These are phyloP conservation scores for Forsythia viridissima DNA, from an alignment of 257 asterid genomes.

Conservation along the genomic window DNA sequence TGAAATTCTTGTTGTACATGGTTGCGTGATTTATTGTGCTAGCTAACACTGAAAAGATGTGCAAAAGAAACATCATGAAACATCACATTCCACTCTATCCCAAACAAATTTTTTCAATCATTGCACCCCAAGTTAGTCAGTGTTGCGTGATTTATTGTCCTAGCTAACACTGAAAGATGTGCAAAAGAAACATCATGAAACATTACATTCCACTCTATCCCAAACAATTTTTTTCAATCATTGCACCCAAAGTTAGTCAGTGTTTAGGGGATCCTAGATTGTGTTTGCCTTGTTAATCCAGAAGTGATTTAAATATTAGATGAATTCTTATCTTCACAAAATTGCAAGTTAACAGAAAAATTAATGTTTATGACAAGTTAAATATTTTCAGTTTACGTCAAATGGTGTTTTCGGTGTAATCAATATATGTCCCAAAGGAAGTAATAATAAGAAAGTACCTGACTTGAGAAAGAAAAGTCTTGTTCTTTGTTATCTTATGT, in stretches of 20 bases:
- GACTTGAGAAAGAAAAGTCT: background rate
- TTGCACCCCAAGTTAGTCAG: background rate
- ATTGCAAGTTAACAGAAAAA: background rate
- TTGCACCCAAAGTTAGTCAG: background rate
- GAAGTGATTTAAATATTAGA: background rate
- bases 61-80: conserved; percentile 3
- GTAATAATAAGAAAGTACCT: background rate
- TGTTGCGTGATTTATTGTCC: background rate
- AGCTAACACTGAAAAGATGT: background rate
- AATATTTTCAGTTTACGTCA: background rate
- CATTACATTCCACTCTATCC: background rate
- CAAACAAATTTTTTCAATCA: background rate
- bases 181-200: background rate
- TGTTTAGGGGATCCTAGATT: background rate
- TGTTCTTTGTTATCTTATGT: background rate
- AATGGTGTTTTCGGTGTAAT: background rate
- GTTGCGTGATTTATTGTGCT: background rate
- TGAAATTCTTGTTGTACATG: background rate
- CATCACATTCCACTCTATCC: background rate
- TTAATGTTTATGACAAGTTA: background rate
- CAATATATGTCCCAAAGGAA: background rate
- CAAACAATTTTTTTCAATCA: too few relatives aligned
- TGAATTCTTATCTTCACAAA: background rate
- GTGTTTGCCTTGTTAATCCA: background rate
- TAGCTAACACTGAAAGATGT: background rate